Evolutionary conservation across 768 basidiomycete genomes (phyloP), one percentile per base, ranked within the genome.

Genomic region (Mrakia gelida): DNA sequence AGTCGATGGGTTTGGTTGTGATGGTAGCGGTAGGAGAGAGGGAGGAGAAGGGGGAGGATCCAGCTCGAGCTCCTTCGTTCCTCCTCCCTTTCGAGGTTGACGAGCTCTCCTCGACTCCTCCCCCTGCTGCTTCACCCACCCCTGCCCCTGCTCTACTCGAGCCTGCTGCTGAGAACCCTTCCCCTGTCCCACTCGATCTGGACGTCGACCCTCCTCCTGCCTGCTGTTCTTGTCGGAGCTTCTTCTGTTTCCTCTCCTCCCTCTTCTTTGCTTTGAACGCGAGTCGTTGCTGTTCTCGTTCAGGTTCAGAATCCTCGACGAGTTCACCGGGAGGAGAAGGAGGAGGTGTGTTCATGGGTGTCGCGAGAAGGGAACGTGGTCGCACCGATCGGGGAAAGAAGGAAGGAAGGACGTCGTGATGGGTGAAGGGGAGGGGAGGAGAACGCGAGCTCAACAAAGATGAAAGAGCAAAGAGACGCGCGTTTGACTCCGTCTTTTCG

Each of bases 231-330:
- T n/a, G n/a, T n/a, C n/a, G 15, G 18, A 52, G 49, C 49, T 41
- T 56, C 73, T 56, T 62, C 52, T 59, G n/a, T 54, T 26, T 73
- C 73, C 56, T 52, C 73, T 59, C 54, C 54, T 56, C 49, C 32
- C 73, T 28, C 34, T 30, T 34, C 11, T 34, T 2, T 0, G 21
- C 30, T 18, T 73, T 59, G 73, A 56, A 32, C 41, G 54, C 28
- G 23, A 41, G 13, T 32, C 73, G 3, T 32, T 41, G 34, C 32
- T 49, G 73, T 30, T 73, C 73, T 6, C 73, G 54, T 41, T 73
- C 73, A 43, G 73, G 73, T 41, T 73, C 73, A 61, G 73, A 73
- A 26, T 73, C 73, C 38, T 73, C 73, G 21, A 73, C 52, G 13
- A 73, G 21, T 23, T 73, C 52, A 16, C 21, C 52, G 32, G 73